Evolutionary conservation across 1,139 yeast genomes (phyloP).

Genomic region (Diutina catenulata): DNA sequence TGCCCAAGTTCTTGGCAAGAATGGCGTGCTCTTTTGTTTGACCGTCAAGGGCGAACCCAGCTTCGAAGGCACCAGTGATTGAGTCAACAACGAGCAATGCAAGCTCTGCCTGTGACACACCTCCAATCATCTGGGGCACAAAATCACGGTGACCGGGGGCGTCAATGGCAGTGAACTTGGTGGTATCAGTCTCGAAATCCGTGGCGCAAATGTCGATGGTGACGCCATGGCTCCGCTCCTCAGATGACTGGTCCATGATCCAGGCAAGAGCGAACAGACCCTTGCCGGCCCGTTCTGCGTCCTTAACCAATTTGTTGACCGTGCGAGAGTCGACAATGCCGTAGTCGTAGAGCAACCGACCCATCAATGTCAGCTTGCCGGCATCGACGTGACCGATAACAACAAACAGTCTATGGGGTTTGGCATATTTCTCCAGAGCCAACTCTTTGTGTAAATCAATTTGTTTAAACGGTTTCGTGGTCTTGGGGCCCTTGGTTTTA

Average conservation of each 20-base stretch:
- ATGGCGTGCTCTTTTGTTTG: slow-evolving; percentile 92
- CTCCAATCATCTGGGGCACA: slow-evolving; percentile 44
- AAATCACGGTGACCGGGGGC: slow-evolving; percentile 64
- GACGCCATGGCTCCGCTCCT: slow-evolving; percentile 84
- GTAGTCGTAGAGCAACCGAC: slow-evolving; percentile 69
- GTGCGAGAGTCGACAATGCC: slow-evolving; percentile 74
- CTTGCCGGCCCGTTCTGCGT: slow-evolving; percentile 75
- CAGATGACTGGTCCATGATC: slow-evolving; percentile 93
- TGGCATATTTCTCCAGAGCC: slow-evolving; percentile 22
- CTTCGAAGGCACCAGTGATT: slow-evolving; percentile 74
- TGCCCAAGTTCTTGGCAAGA: slow-evolving; percentile 73
- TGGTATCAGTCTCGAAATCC: slow-evolving; percentile 54
- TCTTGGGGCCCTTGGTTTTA: slow-evolving; percentile 9
- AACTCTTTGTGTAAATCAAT: slow-evolving; percentile 31
- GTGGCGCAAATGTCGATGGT: slow-evolving; percentile 90
- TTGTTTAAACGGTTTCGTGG: slow-evolving; percentile 30
- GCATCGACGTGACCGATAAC: slow-evolving; percentile 97
- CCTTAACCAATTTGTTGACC: slow-evolving; percentile 65
- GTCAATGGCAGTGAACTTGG: slow-evolving; percentile 79
- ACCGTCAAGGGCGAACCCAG: slow-evolving; percentile 79
- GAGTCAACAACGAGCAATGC: slow-evolving; percentile 72
- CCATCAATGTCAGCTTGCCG: slow-evolving; percentile 93
- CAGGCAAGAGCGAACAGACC: slow-evolving; percentile 94
- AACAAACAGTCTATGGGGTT: slow-evolving; percentile 67
- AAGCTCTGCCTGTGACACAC: slow-evolving; percentile 48